phyloP scores from a whole-genome alignment of 2,329 filamentous ascomycete species.

The Taxawa tesnikishii region DNA sequence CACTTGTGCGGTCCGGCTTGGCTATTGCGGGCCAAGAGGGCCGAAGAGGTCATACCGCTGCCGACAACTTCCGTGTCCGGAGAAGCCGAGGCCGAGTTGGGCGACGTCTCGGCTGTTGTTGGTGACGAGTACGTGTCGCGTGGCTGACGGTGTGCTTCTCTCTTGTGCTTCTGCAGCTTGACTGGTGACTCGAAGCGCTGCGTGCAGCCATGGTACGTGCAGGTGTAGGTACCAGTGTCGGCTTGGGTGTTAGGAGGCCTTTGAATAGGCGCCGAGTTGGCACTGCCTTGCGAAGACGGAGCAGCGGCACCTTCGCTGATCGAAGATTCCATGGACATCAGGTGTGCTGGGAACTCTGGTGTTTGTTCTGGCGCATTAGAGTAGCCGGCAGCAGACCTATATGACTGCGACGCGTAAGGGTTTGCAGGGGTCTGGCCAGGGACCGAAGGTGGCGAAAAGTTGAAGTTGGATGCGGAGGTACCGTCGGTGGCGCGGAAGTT shows the following conservation, averaged over 20 bases:
- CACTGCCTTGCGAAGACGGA: slow-evolving; percentile 28
- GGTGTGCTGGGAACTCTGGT: slow-evolving; percentile 46
- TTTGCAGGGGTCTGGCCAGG: slow-evolving; percentile 15
- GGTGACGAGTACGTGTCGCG: slow-evolving; percentile 34
- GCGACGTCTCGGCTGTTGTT: slow-evolving; percentile 25
- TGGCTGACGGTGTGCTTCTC: slow-evolving; percentile 75
- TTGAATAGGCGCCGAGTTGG: slow-evolving; percentile 19
- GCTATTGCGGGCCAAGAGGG: slow-evolving; percentile 55
- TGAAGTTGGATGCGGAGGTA: slow-evolving; percentile 24
- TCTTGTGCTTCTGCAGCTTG: slow-evolving; percentile 87
- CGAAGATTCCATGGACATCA: slow-evolving; percentile 51
- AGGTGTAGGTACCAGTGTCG: slow-evolving; percentile 85
- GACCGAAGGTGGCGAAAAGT: slow-evolving; percentile 13
- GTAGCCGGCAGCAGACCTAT: slow-evolving; percentile 15
- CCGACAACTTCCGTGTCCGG: slow-evolving; percentile 12
- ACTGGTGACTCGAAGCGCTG: slow-evolving; percentile 78
- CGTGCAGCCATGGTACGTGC: slow-evolving; percentile 85
- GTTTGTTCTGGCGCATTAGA: slow-evolving; percentile 23
- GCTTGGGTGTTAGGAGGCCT: slow-evolving; percentile 55
- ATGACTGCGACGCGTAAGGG: slow-evolving; percentile 20
- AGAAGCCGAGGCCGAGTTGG: slow-evolving; percentile 15
- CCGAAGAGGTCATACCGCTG: slow-evolving; percentile 38
- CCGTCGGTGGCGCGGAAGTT: slow-evolving; percentile 32
- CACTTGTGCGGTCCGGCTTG: slow-evolving; percentile 91
- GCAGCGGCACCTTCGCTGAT: slow-evolving; percentile 39